A percentile compares a stretch with the other conserved stretches of the same genome.
Conservation (phyloP, 805 yeast genomes). For the Candida lessepsii region DNA sequence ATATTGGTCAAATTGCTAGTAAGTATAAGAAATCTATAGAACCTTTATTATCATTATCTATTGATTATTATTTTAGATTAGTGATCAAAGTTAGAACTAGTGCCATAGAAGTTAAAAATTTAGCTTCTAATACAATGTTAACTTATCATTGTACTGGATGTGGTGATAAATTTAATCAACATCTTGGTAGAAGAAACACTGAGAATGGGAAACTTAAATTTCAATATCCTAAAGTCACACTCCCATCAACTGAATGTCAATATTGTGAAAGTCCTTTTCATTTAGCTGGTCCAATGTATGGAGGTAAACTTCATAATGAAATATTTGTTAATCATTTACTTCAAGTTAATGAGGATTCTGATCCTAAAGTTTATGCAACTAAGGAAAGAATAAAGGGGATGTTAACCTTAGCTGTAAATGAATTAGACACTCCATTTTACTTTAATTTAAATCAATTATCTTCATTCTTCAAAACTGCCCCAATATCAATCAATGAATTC, state of each 20-base stretch:
- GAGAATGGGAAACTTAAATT: slow-evolving; percentile 41
- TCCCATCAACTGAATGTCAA: slow-evolving; percentile 59
- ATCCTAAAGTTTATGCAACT: slow-evolving; percentile 67
- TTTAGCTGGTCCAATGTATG: slow-evolving; percentile 97
- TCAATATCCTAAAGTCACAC: slow-evolving; percentile 45
- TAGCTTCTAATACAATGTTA: slow-evolving; percentile 74
- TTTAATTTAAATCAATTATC: slow-evolving; percentile 77
- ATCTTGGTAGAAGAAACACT: slow-evolving; percentile 57
- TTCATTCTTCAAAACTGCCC: slow-evolving; percentile 74
- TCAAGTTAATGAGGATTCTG: slow-evolving; percentile 49
- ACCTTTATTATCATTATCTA: slow-evolving; percentile 81
- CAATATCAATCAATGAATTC: slow-evolving; percentile 72
- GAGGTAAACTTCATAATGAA: slow-evolving; percentile 68
- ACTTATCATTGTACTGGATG: slow-evolving; percentile 88
- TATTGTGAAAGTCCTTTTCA: slow-evolving; percentile 72
- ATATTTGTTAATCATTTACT: slow-evolving; percentile 67
- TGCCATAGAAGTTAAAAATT: slow-evolving; percentile 78
- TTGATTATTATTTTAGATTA: slow-evolving; percentile 89
- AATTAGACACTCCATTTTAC: slow-evolving; percentile 70
- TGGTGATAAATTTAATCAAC: slow-evolving; percentile 67
- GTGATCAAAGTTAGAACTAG: slow-evolving; percentile 75
- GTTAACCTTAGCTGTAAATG: slow-evolving; percentile 80
- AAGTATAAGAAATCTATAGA: slow-evolving; percentile 83
- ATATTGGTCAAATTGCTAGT: slow-evolving; percentile 82
- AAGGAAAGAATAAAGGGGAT: slow-evolving; percentile 85